Base-by-base conservation (phyloP, 768 basidiomycete genomes). In the Mycena filopes region DNA sequence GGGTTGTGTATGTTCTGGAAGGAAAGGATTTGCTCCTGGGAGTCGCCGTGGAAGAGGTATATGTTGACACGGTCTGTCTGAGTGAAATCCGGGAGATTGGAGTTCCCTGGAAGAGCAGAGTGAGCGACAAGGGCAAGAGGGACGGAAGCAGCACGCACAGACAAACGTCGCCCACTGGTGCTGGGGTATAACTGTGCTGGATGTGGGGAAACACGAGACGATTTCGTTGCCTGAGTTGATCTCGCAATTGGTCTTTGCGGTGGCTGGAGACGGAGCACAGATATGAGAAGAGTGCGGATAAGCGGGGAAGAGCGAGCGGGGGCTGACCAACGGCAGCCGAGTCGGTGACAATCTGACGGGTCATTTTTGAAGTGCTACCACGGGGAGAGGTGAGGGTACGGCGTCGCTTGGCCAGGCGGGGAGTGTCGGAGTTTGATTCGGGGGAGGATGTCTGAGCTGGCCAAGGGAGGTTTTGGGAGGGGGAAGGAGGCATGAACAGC, bases 1-100 rank as follows among this genome's bases (percentile, higher is more conserved):
- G 87, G 84, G 60, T 86, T 86, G 1, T 70, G 6, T 38, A 78
- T 65, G 63, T 86, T 80, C 8, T 26, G 72, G 55, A 78, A 84
- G 60, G 79, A 79, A 25, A 83, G 76, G 21, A 92, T 79, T 66
- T 82, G 78, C 38, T 79, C 28, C 45, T 82, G 81, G 7, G 90
- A 87, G 72, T 93, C 92, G 28, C 84, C 94, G 63, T 88, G 88
- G 76, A 87, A 90, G 55, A 96, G 89, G 79, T 86, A 94, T 67
- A 95, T 80, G 76, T 95, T 84, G 73, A 95, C 92, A 21, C 74
- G 68, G 68, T 88, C 85, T 33, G 75, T 81, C 77, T 90, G 90
- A 40, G 83, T 84, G 54, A 91, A 81, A 64, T 88, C 82, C 9
- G 93, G 92, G 38, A 87, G 82, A 60, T 83, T 82, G 65, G 87